A percentile compares a stretch with the other conserved stretches of the same genome.
Evolutionary conservation across 1,284 basidiomycete species (phyloP).

Genomic region (Coriolopsis trogii): DNA sequence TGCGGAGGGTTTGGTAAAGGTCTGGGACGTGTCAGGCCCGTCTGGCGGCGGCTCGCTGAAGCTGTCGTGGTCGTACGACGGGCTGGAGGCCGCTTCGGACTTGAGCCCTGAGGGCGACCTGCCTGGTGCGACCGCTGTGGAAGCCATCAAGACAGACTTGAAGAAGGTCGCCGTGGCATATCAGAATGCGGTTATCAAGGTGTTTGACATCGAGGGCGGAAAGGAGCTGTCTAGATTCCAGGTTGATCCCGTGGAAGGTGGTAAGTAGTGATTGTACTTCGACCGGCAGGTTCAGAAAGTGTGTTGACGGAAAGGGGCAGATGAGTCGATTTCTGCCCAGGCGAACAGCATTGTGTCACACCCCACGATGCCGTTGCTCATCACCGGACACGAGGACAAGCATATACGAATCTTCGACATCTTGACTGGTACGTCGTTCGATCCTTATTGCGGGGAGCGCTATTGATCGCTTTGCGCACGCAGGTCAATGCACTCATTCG

Average conservation of each 20-base stretch:
- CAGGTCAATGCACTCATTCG: constrained; percentile 85
- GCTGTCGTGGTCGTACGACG: constrained; percentile 81
- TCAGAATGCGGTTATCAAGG: constrained; percentile 86
- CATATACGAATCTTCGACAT: constrained; percentile 91
- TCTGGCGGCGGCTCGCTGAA: constrained; percentile 62
- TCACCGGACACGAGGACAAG: constrained; percentile 94
- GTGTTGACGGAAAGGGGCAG: constrained; percentile 38
- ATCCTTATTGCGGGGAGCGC: neutral
- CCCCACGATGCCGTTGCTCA: constrained; percentile 86
- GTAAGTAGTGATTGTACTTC: constrained; percentile 5
- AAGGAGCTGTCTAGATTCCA: constrained; percentile 75
- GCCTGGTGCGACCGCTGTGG: constrained; percentile 80
- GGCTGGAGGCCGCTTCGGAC: constrained; percentile 51
- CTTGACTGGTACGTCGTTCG: constrained; percentile 61
- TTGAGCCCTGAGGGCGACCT: constrained; percentile 52
- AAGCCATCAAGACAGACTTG: constrained; percentile 77
- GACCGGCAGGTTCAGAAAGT: neutral
- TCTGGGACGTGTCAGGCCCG: constrained; percentile 84
- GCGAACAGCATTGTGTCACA: constrained; percentile 91
- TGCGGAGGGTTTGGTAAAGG: constrained; percentile 90
- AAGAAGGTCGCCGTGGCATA: constrained; percentile 91
- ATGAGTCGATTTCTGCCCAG: constrained; percentile 75
- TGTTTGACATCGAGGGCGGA: constrained; percentile 88
- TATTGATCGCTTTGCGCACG: neutral
- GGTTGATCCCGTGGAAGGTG: constrained; percentile 73